Evolutionary conservation across 208 protist genomes (phyloP), one percentile per base, ranked within the genome.

Genomic region (Leishmania mexicana): DNA sequence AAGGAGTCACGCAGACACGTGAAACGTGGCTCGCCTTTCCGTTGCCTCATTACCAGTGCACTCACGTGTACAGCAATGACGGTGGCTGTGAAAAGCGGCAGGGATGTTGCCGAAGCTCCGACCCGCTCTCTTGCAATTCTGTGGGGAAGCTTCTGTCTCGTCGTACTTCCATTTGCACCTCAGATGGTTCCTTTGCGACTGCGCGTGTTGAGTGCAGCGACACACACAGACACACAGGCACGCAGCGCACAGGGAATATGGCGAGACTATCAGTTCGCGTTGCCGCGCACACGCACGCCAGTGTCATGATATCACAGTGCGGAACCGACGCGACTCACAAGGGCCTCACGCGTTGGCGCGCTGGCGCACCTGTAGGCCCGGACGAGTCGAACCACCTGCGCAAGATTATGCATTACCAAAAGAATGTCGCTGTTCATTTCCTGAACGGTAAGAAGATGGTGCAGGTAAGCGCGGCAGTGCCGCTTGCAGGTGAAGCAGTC

Each of bases 351-450:
- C 78, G 79, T 81, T 17, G 81, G 58, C 2, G 62, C 45, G 49
- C 19, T 31, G 10, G 73, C 87, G 6, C 68, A 57, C n/a, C 84
- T 76, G 68, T 87, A 81, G n/a, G 79, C 47, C 3, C 82, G 87
- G 0, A 93, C 79, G 1, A 96, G 76, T 17, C 73, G 68, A 0
- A 90, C 86, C 17, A 96, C 70, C 21, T 81, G 73, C 11, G 83
- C 73, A 17, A 97, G 75, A 78, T 98, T 98, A 83, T 98, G 95
- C 45, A 97, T 96, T 10, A 79, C 74, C 42, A 98, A 88, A 42
- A 98, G 79, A 71, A 95, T 96, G 24, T 85, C 77, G 78, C 91
- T 95, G 75, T 96, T 97, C 94, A 98, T 98, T 78, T 98, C 95
- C 67, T 97, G 94, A 53, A 97, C 93, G 8, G 91, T 93, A 24